A percentile compares a stretch with the other conserved stretches of the same genome.
Evolutionary conservation across 495 filamentous ascomycete genomes (phyloP).

Genomic region (Penicillium mononematosum): DNA sequence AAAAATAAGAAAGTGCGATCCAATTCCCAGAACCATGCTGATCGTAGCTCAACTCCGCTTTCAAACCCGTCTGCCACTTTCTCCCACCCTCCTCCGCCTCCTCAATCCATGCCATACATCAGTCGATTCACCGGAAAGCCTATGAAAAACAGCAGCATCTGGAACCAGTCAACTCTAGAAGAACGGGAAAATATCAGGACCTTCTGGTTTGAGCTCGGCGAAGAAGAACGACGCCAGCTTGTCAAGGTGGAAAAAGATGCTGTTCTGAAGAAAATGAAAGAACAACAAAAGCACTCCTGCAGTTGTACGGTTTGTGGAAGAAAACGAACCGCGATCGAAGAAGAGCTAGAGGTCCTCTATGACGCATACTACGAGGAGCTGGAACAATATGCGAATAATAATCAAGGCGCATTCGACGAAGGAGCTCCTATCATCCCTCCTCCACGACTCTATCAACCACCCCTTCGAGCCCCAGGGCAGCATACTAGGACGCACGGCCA

Average conservation of each 20-base stretch:
- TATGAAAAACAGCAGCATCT: conserved; percentile 75
- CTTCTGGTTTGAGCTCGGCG: conserved; percentile 96
- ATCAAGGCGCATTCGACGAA: conserved; percentile 61
- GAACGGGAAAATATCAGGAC: conserved; percentile 96
- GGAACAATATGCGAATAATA: conserved; percentile 93
- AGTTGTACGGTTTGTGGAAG: conserved; percentile 96
- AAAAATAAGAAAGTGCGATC: conserved; percentile 42
- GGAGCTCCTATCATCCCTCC: conserved; percentile 64
- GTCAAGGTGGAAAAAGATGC: conserved; percentile 99
- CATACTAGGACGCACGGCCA: conserved; percentile 47
- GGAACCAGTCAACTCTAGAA: conserved; percentile 91
- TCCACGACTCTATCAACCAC: conserved; percentile 53
- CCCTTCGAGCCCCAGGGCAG: conserved; percentile 42
- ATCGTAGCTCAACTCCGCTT: conserved; percentile 43
- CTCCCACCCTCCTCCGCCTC: conserved; percentile 43
- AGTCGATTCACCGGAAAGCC: conserved; percentile 33
- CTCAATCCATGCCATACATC: conserved; percentile 29
- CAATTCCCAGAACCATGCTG: conserved; percentile 36
- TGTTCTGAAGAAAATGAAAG: conserved; percentile 98
- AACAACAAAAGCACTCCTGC: conserved; percentile 99
- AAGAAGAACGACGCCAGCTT: conserved; percentile 87
- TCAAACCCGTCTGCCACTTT: conserved; percentile 42
- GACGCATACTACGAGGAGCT: conserved; percentile 99
- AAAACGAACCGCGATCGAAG: conserved; percentile 95
- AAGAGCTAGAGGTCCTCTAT: conserved; percentile 97